Evolutionary conservation across 2,329 filamentous ascomycete genomes (phyloP), one percentile per base, ranked within the genome.

Genomic region (Chalaropsis ovoidea): DNA sequence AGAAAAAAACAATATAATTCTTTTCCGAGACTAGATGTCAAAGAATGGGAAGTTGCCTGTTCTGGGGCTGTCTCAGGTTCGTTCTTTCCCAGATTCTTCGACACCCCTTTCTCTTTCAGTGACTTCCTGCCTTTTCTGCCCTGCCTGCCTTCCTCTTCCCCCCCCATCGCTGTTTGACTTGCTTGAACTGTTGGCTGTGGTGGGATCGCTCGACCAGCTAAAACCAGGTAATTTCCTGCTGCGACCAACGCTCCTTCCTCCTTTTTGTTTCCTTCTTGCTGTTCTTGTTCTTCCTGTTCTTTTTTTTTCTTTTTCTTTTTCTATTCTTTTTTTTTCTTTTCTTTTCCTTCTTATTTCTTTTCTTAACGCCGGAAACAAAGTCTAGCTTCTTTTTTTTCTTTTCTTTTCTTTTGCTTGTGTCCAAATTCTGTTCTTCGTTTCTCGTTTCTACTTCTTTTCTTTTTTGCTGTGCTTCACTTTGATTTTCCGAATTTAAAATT

Each of bases 401-500:
- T 39, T 22, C 5, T 63, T 22, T 52, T 35, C 39, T 11, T 35
- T 49, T 17, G 35, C 17, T 63, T 35, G 27, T 27, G 4, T 41
- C 17, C 3, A n/a, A 31, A 31, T 27, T 17, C 6, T 54, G 47
- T 19, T 31, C 22, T 19, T 56, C 27, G 17, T 3, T 31, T 31
- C 31, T 31, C 2, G 31, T 31, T 31, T 31, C 31, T 31, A 31
- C 31, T 31, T 45, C 41, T 62, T 64, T 47, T 62, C 62, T 47
- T 39, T 60, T 65, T 42, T 43, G 15, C n/a, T 42, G 13, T 63
- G 27, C 42, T 63, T 58, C 13, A 35, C 69, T 62, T 64, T 54
- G 27, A 68, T 67, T 67, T 67, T 56, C 63, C 68, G 68, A 72
- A 69, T 65, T 67, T 67, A 35, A 65, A 68, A 69, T 31, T 31